Percentiles rank a stretch among this genome's conserved stretches.
Conservation (phyloP, 139 green algal species). For the Chlorella sp. region DNA sequence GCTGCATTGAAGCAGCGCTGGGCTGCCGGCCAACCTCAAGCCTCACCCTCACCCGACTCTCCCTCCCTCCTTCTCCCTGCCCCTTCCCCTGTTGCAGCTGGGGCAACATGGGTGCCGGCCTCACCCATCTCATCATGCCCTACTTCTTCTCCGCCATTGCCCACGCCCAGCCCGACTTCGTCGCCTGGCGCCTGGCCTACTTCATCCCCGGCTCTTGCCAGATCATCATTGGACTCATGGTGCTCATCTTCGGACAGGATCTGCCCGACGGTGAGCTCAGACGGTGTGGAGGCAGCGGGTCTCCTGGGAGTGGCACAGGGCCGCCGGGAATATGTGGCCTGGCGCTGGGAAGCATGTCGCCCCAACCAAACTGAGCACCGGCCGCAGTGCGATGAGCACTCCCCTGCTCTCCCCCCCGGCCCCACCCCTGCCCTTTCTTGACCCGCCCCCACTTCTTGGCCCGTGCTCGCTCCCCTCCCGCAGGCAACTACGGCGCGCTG, state of each 20-base stretch:
- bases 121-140: conserved; percentile 95
- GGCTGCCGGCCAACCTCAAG: no score
- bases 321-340: no score
- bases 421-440: no score
- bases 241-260: conserved; percentile 76
- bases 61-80: background rate
- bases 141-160: conserved; percentile 74
- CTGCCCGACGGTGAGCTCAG: conserved; percentile 74
- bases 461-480: no score
- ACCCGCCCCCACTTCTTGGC: no score
- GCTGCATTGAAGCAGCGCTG: no score
- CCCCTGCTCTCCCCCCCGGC: background rate
- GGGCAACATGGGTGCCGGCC: conserved; percentile 92
- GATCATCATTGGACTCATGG: conserved; percentile 72
- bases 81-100: conserved; percentile 39
- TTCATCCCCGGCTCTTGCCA: conserved; percentile 80
- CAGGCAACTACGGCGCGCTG: conserved; percentile 82
- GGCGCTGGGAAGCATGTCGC: no score
- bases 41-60: background rate
- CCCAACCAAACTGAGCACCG: no score
- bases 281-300: conserved; percentile 48
- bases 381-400: no score
- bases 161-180: conserved; percentile 56
- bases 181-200: conserved; percentile 90
- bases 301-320: no score